phyloP scores from a whole-genome alignment of 306 rosid species.

The Prunus armeniaca region DNA sequence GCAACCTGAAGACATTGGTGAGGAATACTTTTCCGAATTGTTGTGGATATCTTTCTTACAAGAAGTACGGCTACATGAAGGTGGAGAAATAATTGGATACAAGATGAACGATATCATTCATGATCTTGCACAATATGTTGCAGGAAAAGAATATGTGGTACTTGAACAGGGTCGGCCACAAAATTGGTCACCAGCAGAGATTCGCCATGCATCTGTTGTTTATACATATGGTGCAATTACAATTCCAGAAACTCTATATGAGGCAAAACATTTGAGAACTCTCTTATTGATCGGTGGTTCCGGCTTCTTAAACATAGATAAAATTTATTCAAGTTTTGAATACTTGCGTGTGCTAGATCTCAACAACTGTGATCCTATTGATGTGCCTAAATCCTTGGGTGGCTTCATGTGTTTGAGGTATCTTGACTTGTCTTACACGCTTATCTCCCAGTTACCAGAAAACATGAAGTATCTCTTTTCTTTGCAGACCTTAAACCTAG shows the following conservation, averaged over 20 bases:
- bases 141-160: neutral
- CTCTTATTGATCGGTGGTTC: neutral
- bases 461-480: neutral
- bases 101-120: conserved; percentile 14
- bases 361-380: neutral
- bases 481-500: conserved; percentile 21
- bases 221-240: neutral
- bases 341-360: conserved; percentile 15
- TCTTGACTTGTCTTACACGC: neutral
- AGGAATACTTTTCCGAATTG: conserved; percentile 3
- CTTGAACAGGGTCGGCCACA: neutral
- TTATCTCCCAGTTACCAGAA: neutral
- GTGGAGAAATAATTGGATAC: neutral
- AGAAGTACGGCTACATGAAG: neutral
- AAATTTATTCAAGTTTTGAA: neutral
- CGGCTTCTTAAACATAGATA: neutral
- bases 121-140: conserved; percentile 8
- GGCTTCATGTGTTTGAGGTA: conserved; percentile 4
- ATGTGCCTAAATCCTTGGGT: neutral
- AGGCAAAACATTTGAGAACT: neutral
- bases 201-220: neutral
- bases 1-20: conserved; percentile 14
- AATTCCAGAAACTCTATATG: neutral
- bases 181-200: neutral
- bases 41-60: conserved; percentile 15